These are phyloP conservation scores for Rachicladosporium sp. DNA, from an alignment of 2,329 filamentous ascomycete species.

Conservation along the genomic window DNA sequence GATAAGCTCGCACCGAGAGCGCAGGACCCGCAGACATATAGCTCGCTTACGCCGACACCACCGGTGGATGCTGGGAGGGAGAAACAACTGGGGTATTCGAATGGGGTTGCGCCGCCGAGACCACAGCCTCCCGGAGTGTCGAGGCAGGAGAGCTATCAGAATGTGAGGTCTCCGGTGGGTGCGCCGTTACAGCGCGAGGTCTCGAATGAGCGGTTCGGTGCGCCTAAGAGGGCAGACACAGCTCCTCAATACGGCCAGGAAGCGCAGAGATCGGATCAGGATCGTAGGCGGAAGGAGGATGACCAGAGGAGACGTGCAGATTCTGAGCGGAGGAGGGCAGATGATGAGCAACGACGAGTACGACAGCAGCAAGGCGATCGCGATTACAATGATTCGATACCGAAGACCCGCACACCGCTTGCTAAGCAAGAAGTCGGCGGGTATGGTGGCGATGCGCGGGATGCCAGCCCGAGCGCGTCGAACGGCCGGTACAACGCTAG, in stretches of 20 bases:
- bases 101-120: conserved; percentile 37
- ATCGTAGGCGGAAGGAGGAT: conserved; percentile 27
- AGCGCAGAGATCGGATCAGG: conserved; percentile 23
- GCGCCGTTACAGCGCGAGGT: conserved; percentile 14
- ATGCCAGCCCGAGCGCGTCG: conserved; percentile 30
- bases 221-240: conserved; percentile 19
- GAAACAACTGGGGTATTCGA: conserved; percentile 37
- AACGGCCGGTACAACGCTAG: conserved; percentile 67
- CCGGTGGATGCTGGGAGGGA: conserved; percentile 35
- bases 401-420: conserved; percentile 64
- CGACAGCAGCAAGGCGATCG: conserved; percentile 57
- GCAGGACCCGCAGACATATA: conserved; percentile 57
- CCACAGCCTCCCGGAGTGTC: conserved; percentile 32
- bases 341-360: conserved; percentile 35
- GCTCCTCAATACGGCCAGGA: conserved; percentile 17
- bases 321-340: conserved; percentile 28
- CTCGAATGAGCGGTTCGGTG: conserved; percentile 14
- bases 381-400: conserved; percentile 79
- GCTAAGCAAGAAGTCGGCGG: conserved; percentile 85
- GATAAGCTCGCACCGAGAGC: conserved; percentile 63
- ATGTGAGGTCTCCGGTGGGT: conserved; percentile 14
- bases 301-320: conserved; percentile 27
- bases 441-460: conserved; percentile 37
- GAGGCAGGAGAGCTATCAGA: conserved; percentile 35
- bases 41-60: conserved; percentile 56